These are phyloP conservation scores for Cystobasidium onofrii DNA, from an alignment of 768 basidiomycete species.

Conservation along the genomic window DNA sequence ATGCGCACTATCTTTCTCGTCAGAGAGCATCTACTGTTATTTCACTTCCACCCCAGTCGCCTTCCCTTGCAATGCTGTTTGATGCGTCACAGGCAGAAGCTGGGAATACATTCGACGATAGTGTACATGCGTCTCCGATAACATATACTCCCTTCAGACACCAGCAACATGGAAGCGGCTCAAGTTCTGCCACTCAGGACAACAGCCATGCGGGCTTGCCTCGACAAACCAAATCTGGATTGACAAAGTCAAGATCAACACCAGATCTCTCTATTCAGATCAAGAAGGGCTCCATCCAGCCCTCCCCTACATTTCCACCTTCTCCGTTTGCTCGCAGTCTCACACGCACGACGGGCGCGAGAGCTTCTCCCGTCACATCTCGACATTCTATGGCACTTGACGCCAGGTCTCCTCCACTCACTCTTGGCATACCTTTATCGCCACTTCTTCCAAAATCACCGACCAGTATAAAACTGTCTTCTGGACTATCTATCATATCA, in stretches of 20 bases:
- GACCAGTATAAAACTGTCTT: not conserved
- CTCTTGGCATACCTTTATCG: not conserved
- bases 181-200: too few species aligned
- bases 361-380: not conserved
- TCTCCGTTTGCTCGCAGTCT: not conserved
- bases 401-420: not conserved
- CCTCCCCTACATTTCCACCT: not conserved
- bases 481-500: not conserved
- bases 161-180: not conserved
- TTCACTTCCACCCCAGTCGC: not conserved
- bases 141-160: not conserved
- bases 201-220: not conserved
- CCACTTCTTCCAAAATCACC: not conserved
- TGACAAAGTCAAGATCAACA: not conserved
- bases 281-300: not conserved
- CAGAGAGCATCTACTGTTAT: not conserved
- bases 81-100: not conserved
- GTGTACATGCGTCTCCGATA: not conserved
- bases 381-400: not conserved
- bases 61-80: not conserved
- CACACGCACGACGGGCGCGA: not conserved
- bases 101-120: not conserved
- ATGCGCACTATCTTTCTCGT: not conserved
- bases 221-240: not conserved
- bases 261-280: not conserved